Conservation (phyloP, 345 rosid genomes). For the Punica granatum region DNA sequence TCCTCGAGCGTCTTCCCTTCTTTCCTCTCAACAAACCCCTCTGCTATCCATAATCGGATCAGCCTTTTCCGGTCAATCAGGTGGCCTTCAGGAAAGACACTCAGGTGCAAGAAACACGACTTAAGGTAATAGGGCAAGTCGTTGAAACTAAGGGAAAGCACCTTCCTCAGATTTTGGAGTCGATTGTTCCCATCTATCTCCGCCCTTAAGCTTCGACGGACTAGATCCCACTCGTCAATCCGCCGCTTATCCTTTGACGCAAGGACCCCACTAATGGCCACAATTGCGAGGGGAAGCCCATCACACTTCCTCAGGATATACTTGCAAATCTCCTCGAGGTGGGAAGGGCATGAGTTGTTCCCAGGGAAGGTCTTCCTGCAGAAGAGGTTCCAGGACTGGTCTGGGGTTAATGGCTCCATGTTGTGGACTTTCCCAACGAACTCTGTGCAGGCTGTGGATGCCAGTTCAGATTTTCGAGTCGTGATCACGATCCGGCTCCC, state of each 20-base stretch:
- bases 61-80: slow-evolving; percentile 16
- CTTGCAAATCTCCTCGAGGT: slow-evolving; percentile 21
- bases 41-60: slow-evolving; percentile 35
- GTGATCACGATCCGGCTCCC: slow-evolving; percentile 32
- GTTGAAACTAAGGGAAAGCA: slow-evolving; percentile 31
- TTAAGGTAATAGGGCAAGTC: slow-evolving; percentile 38
- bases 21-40: slow-evolving; percentile 31
- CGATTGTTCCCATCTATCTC: slow-evolving; percentile 24
- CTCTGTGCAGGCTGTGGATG: slow-evolving; percentile 17
- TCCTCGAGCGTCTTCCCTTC: slow-evolving; percentile 37
- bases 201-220: slow-evolving; percentile 23
- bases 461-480: slow-evolving; percentile 23
- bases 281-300: slow-evolving; percentile 39
- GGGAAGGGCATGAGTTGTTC: slow-evolving; percentile 20
- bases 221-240: slow-evolving; percentile 31
- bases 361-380: slow-evolving; percentile 24
- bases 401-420: slow-evolving; percentile 19
- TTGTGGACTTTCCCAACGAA: slow-evolving; percentile 18
- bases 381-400: slow-evolving; percentile 29
- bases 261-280: slow-evolving; percentile 37
- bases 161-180: slow-evolving; percentile 22
- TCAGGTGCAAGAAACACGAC: slow-evolving; percentile 31
- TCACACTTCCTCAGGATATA: slow-evolving; percentile 26
- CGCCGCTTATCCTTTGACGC: slow-evolving; percentile 21
- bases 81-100: slow-evolving; percentile 34